Evolutionary conservation across 108 stramenopile genomes (phyloP), one percentile per base, ranked within the genome.

Genomic region (Nitzschia putrida): DNA sequence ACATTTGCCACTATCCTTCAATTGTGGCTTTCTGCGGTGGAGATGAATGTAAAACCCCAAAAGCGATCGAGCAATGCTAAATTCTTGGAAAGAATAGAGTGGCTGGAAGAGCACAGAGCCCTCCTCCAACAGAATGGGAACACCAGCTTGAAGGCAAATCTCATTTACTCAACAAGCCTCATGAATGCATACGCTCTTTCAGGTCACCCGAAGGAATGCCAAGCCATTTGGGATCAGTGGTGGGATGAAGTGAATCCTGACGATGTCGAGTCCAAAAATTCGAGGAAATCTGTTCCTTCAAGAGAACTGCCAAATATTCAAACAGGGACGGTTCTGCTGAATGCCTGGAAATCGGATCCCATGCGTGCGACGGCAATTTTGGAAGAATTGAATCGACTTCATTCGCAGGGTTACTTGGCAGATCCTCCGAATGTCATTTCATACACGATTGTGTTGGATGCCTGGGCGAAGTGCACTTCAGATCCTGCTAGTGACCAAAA

Each of bases 381-480:
- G 59, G 29, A 39, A 39, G 57, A 74, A 18, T 56, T 74, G 66
- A 53, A 61, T 20, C 23, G 45, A 29, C 58, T 66, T 7, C 45
- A 74, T 50, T 37, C 54, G 14, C 24, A 40, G 18, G 50, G 50
- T 41, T 21, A 51, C 38, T 38, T 74, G 11, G 44, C 45, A 9
- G 40, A 67, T 16, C 56, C 73, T 21, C 88, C 88, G 7, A 77
- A 87, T 57, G 82, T 80, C 24, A 79, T 86, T 37, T 84, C 82
- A 8, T 89, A 83, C 73, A 89, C 89, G 57, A 79, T 80, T 11
- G 87, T 92, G 34, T 79, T 92, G n/a, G 83, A 83, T 71, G 83
- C 75, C 7, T 81, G 81, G 77, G 58, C 81, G 7, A 67, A 71
- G 23, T 75, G 72, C 34, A 83, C 83, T 7, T 39, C 16, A 16